phyloP scores from a whole-genome alignment of 2,329 filamentous ascomycete species.

The Penicillium sp. region DNA sequence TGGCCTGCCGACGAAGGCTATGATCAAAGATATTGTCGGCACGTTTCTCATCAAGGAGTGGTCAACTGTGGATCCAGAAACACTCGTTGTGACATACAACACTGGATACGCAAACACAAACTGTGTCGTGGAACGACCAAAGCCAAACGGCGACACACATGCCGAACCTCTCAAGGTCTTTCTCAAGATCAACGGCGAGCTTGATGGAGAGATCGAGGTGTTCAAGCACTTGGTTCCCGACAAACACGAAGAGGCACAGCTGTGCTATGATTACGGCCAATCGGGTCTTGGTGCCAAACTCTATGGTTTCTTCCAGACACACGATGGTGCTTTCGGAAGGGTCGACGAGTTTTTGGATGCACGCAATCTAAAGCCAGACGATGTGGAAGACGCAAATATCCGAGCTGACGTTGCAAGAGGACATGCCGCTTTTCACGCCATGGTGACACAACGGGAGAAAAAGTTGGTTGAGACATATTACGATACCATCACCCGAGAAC shows the following conservation, averaged over 20 bases:
- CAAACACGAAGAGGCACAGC: constrained; percentile 19
- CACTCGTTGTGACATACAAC: constrained; percentile 12
- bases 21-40: constrained; percentile 13
- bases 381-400: constrained; percentile 18
- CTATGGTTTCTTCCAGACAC: constrained; percentile 21
- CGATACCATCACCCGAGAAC: constrained; percentile 8
- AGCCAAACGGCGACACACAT: background rate
- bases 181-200: constrained; percentile 9
- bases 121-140: constrained; percentile 17
- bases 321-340: constrained; percentile 19
- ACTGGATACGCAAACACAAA: constrained; percentile 14
- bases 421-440: constrained; percentile 13
- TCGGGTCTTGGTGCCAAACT: constrained; percentile 17
- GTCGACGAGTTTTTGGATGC: constrained; percentile 23
- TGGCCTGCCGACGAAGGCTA: constrained; percentile 8
- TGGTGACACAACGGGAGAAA: constrained; percentile 7
- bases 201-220: constrained; percentile 4
- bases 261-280: constrained; percentile 20
- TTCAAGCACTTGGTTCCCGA: constrained; percentile 18
- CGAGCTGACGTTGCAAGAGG: constrained; percentile 19
- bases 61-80: constrained; percentile 16
- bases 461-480: constrained; percentile 5
- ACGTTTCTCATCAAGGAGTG: constrained; percentile 19
- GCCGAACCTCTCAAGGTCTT: constrained; percentile 15
- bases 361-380: constrained; percentile 19